Base-by-base conservation (phyloP, 768 basidiomycete species). In the Rhodotorula toruloides region DNA sequence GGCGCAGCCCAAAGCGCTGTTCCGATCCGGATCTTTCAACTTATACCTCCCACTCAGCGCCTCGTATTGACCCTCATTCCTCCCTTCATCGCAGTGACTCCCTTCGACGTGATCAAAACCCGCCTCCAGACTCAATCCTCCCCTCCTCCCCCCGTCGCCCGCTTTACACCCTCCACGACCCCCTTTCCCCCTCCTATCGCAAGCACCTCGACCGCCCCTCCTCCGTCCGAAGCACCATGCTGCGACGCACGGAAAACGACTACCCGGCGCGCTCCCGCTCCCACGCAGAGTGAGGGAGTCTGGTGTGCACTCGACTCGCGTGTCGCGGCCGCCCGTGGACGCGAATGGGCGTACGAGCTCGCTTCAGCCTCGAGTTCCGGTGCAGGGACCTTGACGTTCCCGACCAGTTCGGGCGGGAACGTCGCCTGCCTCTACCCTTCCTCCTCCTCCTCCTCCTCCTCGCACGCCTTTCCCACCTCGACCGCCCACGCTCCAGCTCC, bases 91-190 rank as follows among this genome's bases (percentile, higher is more conserved):
- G 40, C 76, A 98, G 94, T 99, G 96, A 98, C 94, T 5, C 96
- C 96, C 6, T 99, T 99, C 77, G 96, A 99, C 78, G 91, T 99
- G 60, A 83, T 98, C 72, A 98, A 98, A 78, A 98, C 94, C 19
- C 85, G 96, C 36, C 80, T 99, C 25, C 96, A 99, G 77, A 98
- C 60, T 0, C 91, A 89, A 72, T 67, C 47, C 70, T 76, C 87
- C 86, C n/a, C 80, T 82, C 47, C 64, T 64, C 63, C 43, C 70
- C 17, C 53, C 17, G n/a, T 36, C 36, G 39, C 52, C 42, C 22
- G 31, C 49, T 3, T 43, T 50, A 0, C 44, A 25, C 32, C 34
- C 56, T 0, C 27, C 36, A 63, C 65, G 36, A 39, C 37, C 8
- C 69, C 69, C 1, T 67, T 42, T 49, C 69, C 69, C 11, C 65